Base-by-base conservation (phyloP, 768 basidiomycete genomes). In the Inosperma sp. region DNA sequence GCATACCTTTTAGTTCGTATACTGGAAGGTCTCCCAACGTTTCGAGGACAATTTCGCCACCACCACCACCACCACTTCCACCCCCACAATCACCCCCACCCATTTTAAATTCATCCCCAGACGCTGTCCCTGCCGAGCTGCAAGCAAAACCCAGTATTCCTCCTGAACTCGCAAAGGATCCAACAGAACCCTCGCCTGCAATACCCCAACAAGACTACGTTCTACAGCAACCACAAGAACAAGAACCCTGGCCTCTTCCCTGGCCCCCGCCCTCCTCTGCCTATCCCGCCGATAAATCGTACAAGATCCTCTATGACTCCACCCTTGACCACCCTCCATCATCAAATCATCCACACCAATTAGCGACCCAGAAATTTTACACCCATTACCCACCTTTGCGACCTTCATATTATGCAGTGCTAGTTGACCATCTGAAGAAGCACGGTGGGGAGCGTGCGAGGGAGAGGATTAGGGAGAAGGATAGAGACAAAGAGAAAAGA, bases 251-350 rank as follows among this genome's bases (percentile, higher is more conserved):
- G 42, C 58, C 62, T 19, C 55, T 61, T 35, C 63, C 65, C 10
- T 87, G 83, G 82, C 83, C 86, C 0, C 81, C 85, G 1, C 72
- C 76, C 8, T 71, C 66, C 3, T 70, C 73, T 9, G 76, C 72
- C 52, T 79, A 74, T 54, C 74, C 80, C 1, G 53, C 66, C 3
- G 48, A 59, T n/a, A 52, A 71, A 52, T 61, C 77, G 19, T 84
- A 76, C 67, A 84, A 79, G 59, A 72, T 88, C 7, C 64, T 87
- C 6, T 88, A 76, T 61, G 86, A 90, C 60, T 77, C 81, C 25
- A 52, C 68, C 2, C 59, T 77, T 21, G 84, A 86, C 61, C 51
- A 54, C 51, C 25, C 30, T 54, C 14, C 33, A 62, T 10, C 49
- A 55, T 10, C 13, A 5, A 26, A 13, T 7, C 42, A 59, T 33